Percentiles rank a stretch among this genome's conserved stretches.
Evolutionary conservation across 179 eudicot genomes (phyloP).

Genomic region (Silene vulgaris): DNA sequence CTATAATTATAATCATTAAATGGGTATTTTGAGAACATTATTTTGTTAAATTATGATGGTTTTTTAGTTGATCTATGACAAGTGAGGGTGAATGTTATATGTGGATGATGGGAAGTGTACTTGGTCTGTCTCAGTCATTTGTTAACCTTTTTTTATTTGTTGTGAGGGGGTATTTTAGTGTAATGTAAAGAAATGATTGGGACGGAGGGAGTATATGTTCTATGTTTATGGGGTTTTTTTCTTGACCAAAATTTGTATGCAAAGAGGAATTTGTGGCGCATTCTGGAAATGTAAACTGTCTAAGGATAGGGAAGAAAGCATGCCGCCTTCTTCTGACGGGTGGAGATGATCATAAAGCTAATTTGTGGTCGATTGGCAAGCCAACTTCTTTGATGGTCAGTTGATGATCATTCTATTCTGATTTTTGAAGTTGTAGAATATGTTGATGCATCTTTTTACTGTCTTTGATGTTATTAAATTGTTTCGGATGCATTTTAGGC

Average conservation of each 20-base stretch:
- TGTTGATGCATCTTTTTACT: neutral
- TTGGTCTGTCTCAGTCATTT: no score
- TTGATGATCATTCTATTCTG: constrained; percentile 17
- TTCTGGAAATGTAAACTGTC: constrained; percentile 70
- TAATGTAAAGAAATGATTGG: neutral
- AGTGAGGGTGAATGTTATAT: neutral
- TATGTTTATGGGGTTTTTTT: constrained; percentile 18
- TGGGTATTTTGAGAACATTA: neutral
- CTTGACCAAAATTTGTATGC: constrained; percentile 51
- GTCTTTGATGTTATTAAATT: neutral
- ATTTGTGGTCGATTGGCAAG: constrained; percentile 90
- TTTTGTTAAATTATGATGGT: constrained; percentile 12
- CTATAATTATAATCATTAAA: constrained; percentile 3
- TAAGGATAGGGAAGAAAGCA: constrained; percentile 74
- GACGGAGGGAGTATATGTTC: neutral
- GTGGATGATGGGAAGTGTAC: neutral
- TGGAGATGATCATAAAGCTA: constrained; percentile 87
- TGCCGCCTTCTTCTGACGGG: constrained; percentile 70
- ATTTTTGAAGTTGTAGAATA: neutral
- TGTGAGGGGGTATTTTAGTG: no score
- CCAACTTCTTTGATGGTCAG: constrained; percentile 76
- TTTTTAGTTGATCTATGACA: neutral
- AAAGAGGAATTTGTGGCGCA: constrained; percentile 95
- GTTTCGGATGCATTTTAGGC: neutral
- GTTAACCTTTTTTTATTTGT: no score